Conservation (phyloP, 176 grass and related monocot species). For the Musa acuminata region DNA sequence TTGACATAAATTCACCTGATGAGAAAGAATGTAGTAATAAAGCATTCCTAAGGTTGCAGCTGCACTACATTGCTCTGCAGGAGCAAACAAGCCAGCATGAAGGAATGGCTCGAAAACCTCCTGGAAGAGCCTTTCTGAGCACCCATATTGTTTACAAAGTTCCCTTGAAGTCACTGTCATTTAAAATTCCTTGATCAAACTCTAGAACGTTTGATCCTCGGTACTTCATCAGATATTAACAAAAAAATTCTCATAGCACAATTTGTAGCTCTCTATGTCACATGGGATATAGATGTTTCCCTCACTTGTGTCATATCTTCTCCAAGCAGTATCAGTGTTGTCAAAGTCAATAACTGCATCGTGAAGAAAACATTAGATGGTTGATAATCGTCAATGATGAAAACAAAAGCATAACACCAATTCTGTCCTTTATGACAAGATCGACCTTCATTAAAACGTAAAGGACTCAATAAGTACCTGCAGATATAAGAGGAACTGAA, state of each 20-base stretch:
- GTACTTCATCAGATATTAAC: slow-evolving; percentile 16
- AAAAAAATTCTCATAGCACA: not conserved
- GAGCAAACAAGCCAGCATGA: slow-evolving; percentile 63
- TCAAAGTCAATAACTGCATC: slow-evolving; percentile 74
- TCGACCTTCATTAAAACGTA: no score
- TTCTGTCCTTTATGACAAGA: not conserved
- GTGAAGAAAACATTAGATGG: slow-evolving; percentile 25
- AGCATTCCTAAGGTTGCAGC: slow-evolving; percentile 72
- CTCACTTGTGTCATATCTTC: slow-evolving; percentile 84
- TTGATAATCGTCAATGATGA: slow-evolving; percentile 4
- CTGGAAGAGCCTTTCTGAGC: slow-evolving; percentile 64
- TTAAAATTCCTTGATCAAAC: slow-evolving; percentile 35
- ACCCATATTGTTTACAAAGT: slow-evolving; percentile 63
- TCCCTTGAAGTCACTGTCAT: slow-evolving; percentile 76
- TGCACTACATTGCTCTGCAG: slow-evolving; percentile 70
- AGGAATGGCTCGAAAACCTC: slow-evolving; percentile 62
- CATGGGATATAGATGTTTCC: slow-evolving; percentile 18
- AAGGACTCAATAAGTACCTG: slow-evolving; percentile 35
- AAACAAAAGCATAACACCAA: not conserved
- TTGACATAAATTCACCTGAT: slow-evolving; percentile 42
- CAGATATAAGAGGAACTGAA: slow-evolving; percentile 69
- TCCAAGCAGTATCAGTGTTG: slow-evolving; percentile 79
- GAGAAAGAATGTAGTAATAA: slow-evolving; percentile 81
- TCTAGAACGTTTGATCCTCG: slow-evolving; percentile 25
- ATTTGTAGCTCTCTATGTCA: slow-evolving; percentile 6